These are phyloP conservation scores for Xylaria sp. DNA, from an alignment of 495 filamentous ascomycete genomes.

Conservation along the genomic window DNA sequence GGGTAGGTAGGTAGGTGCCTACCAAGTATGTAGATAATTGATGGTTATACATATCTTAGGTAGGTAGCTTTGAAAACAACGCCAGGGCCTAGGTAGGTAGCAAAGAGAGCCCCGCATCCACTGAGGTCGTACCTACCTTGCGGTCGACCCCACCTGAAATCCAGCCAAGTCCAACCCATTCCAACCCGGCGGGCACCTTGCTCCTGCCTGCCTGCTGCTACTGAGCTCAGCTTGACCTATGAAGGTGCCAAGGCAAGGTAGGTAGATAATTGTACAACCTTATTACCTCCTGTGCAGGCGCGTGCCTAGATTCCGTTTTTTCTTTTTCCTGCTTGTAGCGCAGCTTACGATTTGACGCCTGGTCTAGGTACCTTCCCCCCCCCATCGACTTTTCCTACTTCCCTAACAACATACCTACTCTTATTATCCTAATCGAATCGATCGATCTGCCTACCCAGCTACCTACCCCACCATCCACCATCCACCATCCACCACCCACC, in stretches of 20 bases:
- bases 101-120: constrained; percentile 18
- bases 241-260: background rate
- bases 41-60: background rate
- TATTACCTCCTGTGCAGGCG: background rate
- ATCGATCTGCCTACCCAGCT: background rate
- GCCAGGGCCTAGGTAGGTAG: background rate
- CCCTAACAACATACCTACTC: too few species aligned
- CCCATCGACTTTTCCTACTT: background rate
- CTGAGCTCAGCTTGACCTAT: background rate
- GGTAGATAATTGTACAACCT: constrained; percentile 6
- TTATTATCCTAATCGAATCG: background rate
- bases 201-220: too few species aligned
- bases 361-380: background rate
- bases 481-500: background rate
- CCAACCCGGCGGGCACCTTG: background rate
- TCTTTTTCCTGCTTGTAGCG: background rate
- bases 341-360: background rate
- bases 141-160: background rate
- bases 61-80: background rate
- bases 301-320: constrained; percentile 4
- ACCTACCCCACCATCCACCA: background rate
- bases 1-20: too few species aligned
- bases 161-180: background rate
- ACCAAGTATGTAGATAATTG: background rate
- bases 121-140: background rate